Evolutionary conservation across 1,139 yeast genomes (phyloP).

Genomic region (Scheffersomyces titani): DNA sequence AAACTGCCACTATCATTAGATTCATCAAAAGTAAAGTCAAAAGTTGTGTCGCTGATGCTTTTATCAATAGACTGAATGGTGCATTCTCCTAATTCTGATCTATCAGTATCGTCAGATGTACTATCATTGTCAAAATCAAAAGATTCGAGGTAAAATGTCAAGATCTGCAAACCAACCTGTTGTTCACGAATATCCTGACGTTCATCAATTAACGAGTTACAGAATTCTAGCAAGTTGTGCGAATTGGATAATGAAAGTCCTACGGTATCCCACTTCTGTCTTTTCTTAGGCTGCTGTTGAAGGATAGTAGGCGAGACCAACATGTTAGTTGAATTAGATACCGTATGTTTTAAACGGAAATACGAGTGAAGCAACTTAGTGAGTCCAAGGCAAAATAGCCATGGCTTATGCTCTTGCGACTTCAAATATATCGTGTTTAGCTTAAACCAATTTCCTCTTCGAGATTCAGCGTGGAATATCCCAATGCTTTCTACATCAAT

Average conservation of each 20-base stretch:
- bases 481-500: conserved; percentile 22
- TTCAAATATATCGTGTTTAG: conserved; percentile 24
- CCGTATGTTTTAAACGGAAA: conserved; percentile 19
- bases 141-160: conserved; percentile 24
- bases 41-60: conserved; percentile 1
- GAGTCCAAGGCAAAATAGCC: conserved; percentile 36
- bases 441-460: conserved; percentile 28
- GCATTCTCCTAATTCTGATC: neutral
- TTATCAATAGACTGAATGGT: neutral
- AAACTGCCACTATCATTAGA: conserved; percentile 1
- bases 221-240: conserved; percentile 19
- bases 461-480: conserved; percentile 9
- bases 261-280: conserved; percentile 22
- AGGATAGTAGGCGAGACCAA: neutral
- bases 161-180: conserved; percentile 29
- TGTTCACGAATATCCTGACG: conserved; percentile 20
- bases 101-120: neutral
- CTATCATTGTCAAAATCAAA: neutral
- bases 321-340: conserved; percentile 1
- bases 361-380: conserved; percentile 27
- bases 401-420: conserved; percentile 22
- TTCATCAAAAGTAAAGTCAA: conserved; percentile 7
- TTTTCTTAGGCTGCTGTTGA: conserved; percentile 8
- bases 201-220: conserved; percentile 17
- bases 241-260: conserved; percentile 19